phyloP scores from a whole-genome alignment of 257 asterid species.

The Dorcoceras hygrometricum region DNA sequence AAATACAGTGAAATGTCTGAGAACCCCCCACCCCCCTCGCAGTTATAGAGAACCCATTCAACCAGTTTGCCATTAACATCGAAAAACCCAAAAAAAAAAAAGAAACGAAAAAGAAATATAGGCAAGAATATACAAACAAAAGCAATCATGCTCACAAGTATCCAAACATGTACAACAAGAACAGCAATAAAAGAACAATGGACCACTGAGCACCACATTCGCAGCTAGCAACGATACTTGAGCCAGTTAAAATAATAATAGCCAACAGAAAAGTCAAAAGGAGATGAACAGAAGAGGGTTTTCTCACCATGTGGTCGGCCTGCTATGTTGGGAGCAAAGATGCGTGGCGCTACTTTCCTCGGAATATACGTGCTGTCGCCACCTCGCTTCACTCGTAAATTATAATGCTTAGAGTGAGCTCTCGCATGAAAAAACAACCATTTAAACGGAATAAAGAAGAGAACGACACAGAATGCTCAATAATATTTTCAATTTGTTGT shows the following conservation, averaged over 20 bases:
- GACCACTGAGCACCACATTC: background rate
- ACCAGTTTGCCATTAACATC: conserved; percentile 17
- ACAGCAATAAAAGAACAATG: background rate
- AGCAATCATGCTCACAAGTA: background rate
- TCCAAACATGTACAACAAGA: conserved; percentile 8
- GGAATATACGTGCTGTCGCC: background rate
- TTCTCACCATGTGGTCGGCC: conserved; percentile 43
- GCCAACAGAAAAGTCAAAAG: background rate
- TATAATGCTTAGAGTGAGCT: too few relatives aligned
- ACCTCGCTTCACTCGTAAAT: background rate
- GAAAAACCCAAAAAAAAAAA: background rate
- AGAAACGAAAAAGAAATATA: too few relatives aligned
- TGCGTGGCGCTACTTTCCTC: conserved; percentile 16
- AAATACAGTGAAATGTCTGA: conserved; percentile 8
- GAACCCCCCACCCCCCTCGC: too few relatives aligned
- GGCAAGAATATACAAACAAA: background rate
- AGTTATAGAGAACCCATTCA: conserved; percentile 10
- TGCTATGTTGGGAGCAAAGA: conserved; percentile 18
- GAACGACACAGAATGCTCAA: too few relatives aligned
- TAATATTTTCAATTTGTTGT: too few relatives aligned
- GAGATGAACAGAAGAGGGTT: conserved; percentile 19
- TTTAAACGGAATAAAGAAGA: too few relatives aligned
- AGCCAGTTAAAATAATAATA: background rate
- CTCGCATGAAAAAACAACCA: too few relatives aligned
- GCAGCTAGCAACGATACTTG: background rate